Evolutionary conservation across 805 yeast species (phyloP), one percentile per base, ranked within the genome.

Genomic region (Candida rishiriensis): DNA sequence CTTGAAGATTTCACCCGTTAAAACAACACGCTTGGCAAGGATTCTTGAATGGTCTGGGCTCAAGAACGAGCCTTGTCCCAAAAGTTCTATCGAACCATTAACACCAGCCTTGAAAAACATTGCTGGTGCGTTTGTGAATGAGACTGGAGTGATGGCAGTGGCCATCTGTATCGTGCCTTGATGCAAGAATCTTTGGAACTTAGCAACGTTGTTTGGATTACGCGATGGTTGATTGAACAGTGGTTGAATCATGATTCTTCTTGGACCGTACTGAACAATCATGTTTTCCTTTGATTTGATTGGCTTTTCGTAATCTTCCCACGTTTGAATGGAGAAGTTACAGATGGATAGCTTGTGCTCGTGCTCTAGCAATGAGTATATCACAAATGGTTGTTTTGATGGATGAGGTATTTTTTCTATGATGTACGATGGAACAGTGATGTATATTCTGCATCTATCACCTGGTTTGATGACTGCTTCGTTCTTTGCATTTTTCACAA

Each of bases 1-100:
- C 72, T 90, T 93, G 66, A 89, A 82, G 36, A 97, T 96, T 54
- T 88, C 89, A 45, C 99, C 99, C 0, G 98, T 93, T 43, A 93
- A 69, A 6, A 93, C 81, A 4, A 84, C 83, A 62, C 98, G 78
- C 75, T 91, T 89, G 29, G 95, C 96, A 43, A 90, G 61, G 21
- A 91, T 75, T 64, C 98, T 78, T 12, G 83, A 76, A 58, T 85
- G 87, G 65, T 93, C 97, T 36, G 90, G 78, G 61, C 88, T 88
- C 57, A 85, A 73, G 71, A 89, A 86, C 0, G 96, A 79, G 36
- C 99, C 99, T 51, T 86, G 85, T 3, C 96, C 99, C 26, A 91
- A 72, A 37, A 95, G 74, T 56, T 82, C 83, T 37, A 85, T 54
- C 31, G 73, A 68, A 33, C 74, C 72, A 26, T 67, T 71, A 1